These are phyloP conservation scores for Kluyveromyces aestuarii DNA, from an alignment of 805 yeast genomes.

Conservation along the genomic window DNA sequence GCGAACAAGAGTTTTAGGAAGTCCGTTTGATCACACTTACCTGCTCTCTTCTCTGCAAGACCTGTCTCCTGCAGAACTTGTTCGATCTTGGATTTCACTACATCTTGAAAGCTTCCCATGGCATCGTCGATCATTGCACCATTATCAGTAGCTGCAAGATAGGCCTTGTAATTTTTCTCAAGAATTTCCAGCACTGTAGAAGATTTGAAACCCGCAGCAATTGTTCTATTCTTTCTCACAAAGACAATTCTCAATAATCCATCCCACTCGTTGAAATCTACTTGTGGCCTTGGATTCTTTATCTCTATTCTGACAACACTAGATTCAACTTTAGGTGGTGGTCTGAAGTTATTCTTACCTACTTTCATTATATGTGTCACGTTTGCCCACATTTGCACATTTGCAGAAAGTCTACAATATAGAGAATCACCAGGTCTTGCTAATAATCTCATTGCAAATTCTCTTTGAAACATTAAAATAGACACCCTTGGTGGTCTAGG, in stretches of 20 bases:
- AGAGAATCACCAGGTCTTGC: constrained; percentile 96
- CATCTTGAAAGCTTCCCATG: constrained; percentile 31
- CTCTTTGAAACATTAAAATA: constrained; percentile 95
- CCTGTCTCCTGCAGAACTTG: constrained; percentile 73
- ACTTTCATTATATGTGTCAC: constrained; percentile 98
- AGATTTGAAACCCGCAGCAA: constrained; percentile 87
- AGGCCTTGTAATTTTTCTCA: constrained; percentile 82
- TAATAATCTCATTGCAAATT: constrained; percentile 83
- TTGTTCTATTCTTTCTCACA: constrained; percentile 87
- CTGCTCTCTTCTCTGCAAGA: constrained; percentile 76
- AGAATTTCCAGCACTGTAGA: constrained; percentile 68
- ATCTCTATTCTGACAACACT: constrained; percentile 91
- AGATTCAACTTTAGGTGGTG: constrained; percentile 98
- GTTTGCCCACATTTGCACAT: constrained; percentile 99
- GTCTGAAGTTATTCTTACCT: constrained; percentile 91
- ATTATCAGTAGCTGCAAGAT: constrained; percentile 44
- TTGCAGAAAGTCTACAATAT: constrained; percentile 89
- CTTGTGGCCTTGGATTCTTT: constrained; percentile 86
- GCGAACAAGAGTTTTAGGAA: constrained; percentile 80
- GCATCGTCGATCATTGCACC: constrained; percentile 33
- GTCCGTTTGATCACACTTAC: constrained; percentile 92
- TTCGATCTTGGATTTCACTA: constrained; percentile 61
- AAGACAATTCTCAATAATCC: constrained; percentile 87
- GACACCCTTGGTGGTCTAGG: constrained; percentile 94
- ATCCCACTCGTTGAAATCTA: constrained; percentile 95